Evolutionary conservation across 495 filamentous ascomycete genomes (phyloP).

Genomic region (Gamarada debralockiae): DNA sequence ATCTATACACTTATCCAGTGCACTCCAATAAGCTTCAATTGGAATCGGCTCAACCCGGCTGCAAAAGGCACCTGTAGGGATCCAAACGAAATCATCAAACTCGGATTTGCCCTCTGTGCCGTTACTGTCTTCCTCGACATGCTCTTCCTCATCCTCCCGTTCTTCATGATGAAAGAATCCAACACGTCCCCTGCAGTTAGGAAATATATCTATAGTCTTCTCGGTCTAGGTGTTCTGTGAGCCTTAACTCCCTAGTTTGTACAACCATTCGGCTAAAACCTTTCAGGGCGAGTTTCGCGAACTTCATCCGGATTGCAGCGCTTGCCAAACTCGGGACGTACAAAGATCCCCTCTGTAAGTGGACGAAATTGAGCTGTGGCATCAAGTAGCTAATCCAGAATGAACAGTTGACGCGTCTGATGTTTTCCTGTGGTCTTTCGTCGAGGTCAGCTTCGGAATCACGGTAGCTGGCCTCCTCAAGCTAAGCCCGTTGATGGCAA

Average conservation of each 20-base stretch:
- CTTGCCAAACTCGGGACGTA: too few species aligned
- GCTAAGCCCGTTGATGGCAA: conserved; percentile 7
- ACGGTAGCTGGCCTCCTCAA: conserved; percentile 12
- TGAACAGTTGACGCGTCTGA: conserved; percentile 9
- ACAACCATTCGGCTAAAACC: background rate
- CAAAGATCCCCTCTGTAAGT: too few species aligned
- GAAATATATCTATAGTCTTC: conserved; percentile 10
- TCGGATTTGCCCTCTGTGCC: conserved; percentile 9
- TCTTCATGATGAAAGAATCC: conserved; percentile 9
- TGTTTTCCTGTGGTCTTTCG: conserved; percentile 15
- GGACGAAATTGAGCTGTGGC: background rate
- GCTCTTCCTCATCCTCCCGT: conserved; percentile 15
- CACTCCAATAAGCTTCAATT: conserved; percentile 8
- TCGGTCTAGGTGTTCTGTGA: conserved; percentile 11
- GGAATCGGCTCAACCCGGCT: conserved; percentile 5
- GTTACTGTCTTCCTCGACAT: conserved; percentile 13
- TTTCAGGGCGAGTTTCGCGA: conserved; percentile 11
- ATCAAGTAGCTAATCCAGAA: background rate
- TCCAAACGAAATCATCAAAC: conserved; percentile 1
- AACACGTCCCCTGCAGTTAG: background rate
- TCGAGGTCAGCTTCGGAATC: conserved; percentile 17
- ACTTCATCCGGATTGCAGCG: too few species aligned
- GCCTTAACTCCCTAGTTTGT: background rate
- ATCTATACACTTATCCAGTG: conserved; percentile 11
- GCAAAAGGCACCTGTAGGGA: conserved; percentile 8